phyloP scores from a whole-genome alignment of 441 rosid genomes.

The Erysimum cheiri region DNA sequence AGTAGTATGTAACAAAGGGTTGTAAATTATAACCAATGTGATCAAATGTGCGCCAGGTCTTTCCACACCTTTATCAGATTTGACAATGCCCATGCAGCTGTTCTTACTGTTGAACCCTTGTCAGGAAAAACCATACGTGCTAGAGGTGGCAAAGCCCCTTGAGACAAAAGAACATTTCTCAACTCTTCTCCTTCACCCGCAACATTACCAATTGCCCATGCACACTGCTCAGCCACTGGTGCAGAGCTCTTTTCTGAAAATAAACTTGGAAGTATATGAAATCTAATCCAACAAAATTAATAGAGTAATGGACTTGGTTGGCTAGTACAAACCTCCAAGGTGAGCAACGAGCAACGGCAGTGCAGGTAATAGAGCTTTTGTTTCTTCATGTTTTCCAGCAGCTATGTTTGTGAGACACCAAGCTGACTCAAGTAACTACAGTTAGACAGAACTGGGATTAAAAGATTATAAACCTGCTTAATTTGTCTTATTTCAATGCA shows the following conservation, averaged over 20 bases:
- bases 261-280: conserved; percentile 34
- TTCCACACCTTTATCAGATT: conserved; percentile 83
- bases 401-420: conserved; percentile 99
- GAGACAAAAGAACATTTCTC: conserved; percentile 83
- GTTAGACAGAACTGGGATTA: conserved; percentile 29
- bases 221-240: conserved; percentile 95
- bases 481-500: conserved; percentile 4
- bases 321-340: conserved; percentile 73
- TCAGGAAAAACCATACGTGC: conserved; percentile 95
- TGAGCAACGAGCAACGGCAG: conserved; percentile 92
- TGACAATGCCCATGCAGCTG: conserved; percentile 98
- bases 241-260: conserved; percentile 80
- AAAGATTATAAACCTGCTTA: conserved; percentile 9
- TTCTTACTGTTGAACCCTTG: conserved; percentile 90
- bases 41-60: conserved; percentile 19
- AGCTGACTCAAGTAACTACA: conserved; percentile 96
- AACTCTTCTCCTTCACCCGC: conserved; percentile 98
- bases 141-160: conserved; percentile 89
- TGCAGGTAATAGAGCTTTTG: conserved; percentile 85
- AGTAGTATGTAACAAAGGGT: conserved; percentile 43
- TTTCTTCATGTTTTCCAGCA: conserved; percentile 92
- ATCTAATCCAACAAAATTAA: conserved; percentile 9
- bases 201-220: conserved; percentile 97
- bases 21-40: conserved; percentile 13
- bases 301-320: neutral